These are phyloP conservation scores for Ceratocystis papillata DNA, from an alignment of 2,329 filamentous ascomycete species.

Conservation along the genomic window DNA sequence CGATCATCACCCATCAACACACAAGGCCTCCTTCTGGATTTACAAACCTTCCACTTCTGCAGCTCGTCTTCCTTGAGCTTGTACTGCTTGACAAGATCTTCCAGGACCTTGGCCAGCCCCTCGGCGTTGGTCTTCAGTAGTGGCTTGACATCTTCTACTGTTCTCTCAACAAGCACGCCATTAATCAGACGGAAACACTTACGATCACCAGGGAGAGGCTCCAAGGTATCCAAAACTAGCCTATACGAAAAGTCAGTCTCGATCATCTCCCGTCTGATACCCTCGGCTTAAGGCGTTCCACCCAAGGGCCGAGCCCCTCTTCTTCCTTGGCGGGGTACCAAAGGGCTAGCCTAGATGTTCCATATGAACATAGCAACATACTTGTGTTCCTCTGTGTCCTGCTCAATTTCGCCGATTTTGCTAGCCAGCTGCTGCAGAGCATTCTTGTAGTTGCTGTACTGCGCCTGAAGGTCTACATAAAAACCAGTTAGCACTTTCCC, in stretches of 20 bases:
- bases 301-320: neutral
- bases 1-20: neutral
- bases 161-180: slow-evolving; percentile 87
- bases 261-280: neutral
- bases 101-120: slow-evolving; percentile 83
- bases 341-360: neutral
- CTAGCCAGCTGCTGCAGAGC: slow-evolving; percentile 82
- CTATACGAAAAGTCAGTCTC: slow-evolving; percentile 38
- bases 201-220: slow-evolving; percentile 68
- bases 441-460: slow-evolving; percentile 68
- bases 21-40: neutral
- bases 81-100: slow-evolving; percentile 93
- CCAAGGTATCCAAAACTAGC: slow-evolving; percentile 84
- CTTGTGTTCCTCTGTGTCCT: slow-evolving; percentile 98
- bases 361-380: slow-evolving; percentile 39
- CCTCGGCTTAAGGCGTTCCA: neutral
- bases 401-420: slow-evolving; percentile 95
- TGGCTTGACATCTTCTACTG: slow-evolving; percentile 83
- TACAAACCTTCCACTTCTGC: slow-evolving; percentile 91
- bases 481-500: slow-evolving; percentile 14
- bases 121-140: slow-evolving; percentile 89
- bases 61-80: slow-evolving; percentile 88
- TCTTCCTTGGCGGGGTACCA: neutral
- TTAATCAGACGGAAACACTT: slow-evolving; percentile 99
- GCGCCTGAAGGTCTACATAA: slow-evolving; percentile 59